Conservation (phyloP, 306 rosid genomes). For the Adenanthera pavonina region DNA sequence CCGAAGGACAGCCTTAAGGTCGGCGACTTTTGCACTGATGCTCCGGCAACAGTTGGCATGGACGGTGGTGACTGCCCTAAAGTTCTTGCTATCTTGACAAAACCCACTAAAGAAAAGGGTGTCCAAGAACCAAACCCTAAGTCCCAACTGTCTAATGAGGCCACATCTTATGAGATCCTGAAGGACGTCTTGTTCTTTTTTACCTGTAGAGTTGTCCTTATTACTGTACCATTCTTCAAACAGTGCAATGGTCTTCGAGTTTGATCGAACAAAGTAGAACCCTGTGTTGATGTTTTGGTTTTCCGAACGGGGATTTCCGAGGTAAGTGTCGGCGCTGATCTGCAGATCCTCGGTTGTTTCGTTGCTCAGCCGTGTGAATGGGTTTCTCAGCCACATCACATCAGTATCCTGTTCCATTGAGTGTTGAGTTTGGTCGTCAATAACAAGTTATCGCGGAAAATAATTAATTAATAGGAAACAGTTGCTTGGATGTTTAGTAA, state of each 20-base stretch:
- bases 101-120: conserved; percentile 84
- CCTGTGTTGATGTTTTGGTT: conserved; percentile 70
- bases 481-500: no score
- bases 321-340: conserved; percentile 61
- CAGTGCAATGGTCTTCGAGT: conserved; percentile 65
- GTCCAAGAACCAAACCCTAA: conserved; percentile 69
- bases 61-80: conserved; percentile 58
- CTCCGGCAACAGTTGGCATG: conserved; percentile 88
- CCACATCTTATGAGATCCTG: conserved; percentile 31
- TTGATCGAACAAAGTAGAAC: conserved; percentile 67
- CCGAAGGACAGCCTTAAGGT: conserved; percentile 47
- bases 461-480: background rate
- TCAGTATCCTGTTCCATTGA: conserved; percentile 66
- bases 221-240: conserved; percentile 67
- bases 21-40: conserved; percentile 63
- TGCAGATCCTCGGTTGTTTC: conserved; percentile 65
- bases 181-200: conserved; percentile 84
- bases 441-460: background rate
- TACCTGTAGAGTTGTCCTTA: conserved; percentile 61
- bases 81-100: conserved; percentile 74
- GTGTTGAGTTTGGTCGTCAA: background rate
- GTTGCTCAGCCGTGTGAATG: conserved; percentile 59
- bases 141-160: conserved; percentile 45
- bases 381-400: conserved; percentile 87
- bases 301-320: conserved; percentile 57